Evolutionary conservation across 2,329 filamentous ascomycete species (phyloP).

Genomic region (Penicillium sp.): DNA sequence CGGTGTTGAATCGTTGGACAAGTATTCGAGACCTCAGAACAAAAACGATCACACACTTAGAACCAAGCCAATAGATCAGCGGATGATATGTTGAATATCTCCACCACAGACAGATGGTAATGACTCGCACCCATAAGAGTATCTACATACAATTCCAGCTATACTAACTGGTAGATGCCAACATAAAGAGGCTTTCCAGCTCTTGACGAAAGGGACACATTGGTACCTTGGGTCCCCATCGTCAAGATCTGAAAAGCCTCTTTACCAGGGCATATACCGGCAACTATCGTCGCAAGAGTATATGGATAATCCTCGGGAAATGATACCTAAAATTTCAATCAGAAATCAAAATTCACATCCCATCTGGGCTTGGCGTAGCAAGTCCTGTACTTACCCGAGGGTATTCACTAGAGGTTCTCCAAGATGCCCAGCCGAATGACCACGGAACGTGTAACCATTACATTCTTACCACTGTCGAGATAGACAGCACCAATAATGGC

Average conservation of each 20-base stretch:
- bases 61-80: no score
- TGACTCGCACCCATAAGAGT: not conserved
- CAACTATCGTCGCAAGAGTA: not conserved
- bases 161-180: not conserved
- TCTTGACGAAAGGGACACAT: not conserved
- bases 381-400: not conserved
- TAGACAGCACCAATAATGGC: not conserved
- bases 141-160: not conserved
- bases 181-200: not conserved
- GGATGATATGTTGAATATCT: no score
- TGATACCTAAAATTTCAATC: not conserved
- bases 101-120: not conserved
- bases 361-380: not conserved
- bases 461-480: not conserved
- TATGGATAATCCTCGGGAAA: not conserved
- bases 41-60: no score
- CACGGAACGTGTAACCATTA: not conserved
- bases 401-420: not conserved
- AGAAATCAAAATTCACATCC: not conserved
- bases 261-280: not conserved
- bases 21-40: no score
- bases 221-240: not conserved
- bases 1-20: not conserved
- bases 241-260: not conserved
- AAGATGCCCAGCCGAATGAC: not conserved